Evolutionary conservation across 129 eudicot species (phyloP).

Genomic region (Artemisia argyi): DNA sequence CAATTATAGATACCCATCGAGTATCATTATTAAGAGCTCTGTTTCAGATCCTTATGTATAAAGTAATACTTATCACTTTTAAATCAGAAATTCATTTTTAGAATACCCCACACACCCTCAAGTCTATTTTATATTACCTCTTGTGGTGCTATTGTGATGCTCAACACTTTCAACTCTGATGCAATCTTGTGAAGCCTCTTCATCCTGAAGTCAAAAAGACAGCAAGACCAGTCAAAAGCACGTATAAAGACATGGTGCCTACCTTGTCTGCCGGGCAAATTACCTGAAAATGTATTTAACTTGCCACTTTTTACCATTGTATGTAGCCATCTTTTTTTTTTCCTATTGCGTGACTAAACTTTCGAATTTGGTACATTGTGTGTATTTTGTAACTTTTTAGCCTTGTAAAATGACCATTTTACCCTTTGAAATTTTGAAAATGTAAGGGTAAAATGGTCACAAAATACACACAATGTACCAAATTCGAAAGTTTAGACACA

Average conservation of each 20-base stretch:
- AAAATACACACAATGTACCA: too few species aligned
- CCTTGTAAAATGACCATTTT: too few species aligned
- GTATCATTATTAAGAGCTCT: neutral
- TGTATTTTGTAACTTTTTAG: too few species aligned
- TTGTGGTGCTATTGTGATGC: constrained; percentile 23
- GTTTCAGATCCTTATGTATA: neutral
- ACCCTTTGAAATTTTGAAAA: too few species aligned
- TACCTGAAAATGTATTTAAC: too few species aligned
- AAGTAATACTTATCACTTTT: neutral
- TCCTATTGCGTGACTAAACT: too few species aligned
- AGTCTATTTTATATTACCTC: constrained; percentile 46
- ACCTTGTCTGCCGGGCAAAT: too few species aligned
- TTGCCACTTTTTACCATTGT: too few species aligned
- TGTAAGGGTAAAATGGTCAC: too few species aligned
- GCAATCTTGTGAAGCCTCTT: constrained; percentile 34
- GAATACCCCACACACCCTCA: neutral
- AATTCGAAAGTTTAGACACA: too few species aligned
- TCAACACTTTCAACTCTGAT: constrained; percentile 32
- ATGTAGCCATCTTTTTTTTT: too few species aligned
- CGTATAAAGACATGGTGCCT: neutral
- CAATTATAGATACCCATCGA: neutral
- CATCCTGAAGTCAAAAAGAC: constrained; percentile 45
- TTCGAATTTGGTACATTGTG: too few species aligned
- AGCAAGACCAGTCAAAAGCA: constrained; percentile 2
- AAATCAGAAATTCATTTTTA: neutral